These are phyloP conservation scores for Piper longum DNA, from an alignment of 164 flowering plant genomes.

Conservation along the genomic window DNA sequence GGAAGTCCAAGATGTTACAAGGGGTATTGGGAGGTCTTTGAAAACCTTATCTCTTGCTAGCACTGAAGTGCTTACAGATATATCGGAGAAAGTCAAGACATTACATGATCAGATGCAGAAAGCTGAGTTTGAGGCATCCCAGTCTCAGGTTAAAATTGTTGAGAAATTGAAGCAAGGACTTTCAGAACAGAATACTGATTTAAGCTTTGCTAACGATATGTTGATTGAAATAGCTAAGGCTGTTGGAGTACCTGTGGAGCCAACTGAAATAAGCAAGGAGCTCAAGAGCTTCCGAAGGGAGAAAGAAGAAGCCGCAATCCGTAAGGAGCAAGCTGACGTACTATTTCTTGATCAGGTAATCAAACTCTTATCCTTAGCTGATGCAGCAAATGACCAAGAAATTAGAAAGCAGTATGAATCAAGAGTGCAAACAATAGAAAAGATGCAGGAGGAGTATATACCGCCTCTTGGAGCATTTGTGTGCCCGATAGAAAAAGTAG, in stretches of 20 bases:
- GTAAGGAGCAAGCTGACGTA: slow-evolving; percentile 47
- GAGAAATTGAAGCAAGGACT: slow-evolving; percentile 51
- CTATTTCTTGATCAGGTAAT: slow-evolving; percentile 55
- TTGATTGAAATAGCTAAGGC: slow-evolving; percentile 56
- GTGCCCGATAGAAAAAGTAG: slow-evolving; percentile 29
- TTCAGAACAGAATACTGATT: slow-evolving; percentile 36
- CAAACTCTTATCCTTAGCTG: slow-evolving; percentile 52
- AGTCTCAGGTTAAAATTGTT: slow-evolving; percentile 35
- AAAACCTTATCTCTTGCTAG: slow-evolving; percentile 40
- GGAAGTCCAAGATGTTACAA: slow-evolving; percentile 49
- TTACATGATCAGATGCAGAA: slow-evolving; percentile 65
- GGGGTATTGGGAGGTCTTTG: slow-evolving; percentile 53
- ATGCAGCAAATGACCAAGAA: slow-evolving; percentile 57
- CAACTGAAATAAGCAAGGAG: slow-evolving; percentile 49
- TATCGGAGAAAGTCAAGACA: slow-evolving; percentile 42
- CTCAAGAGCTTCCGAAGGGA: slow-evolving; percentile 43
- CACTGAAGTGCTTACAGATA: slow-evolving; percentile 39
- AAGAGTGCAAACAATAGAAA: slow-evolving; percentile 31
- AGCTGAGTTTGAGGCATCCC: slow-evolving; percentile 45
- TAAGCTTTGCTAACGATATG: slow-evolving; percentile 59
- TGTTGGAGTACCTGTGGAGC: slow-evolving; percentile 54
- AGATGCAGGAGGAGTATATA: slow-evolving; percentile 26
- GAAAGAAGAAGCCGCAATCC: slow-evolving; percentile 51
- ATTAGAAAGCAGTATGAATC: slow-evolving; percentile 29
- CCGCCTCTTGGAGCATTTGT: slow-evolving; percentile 37